phyloP scores from a whole-genome alignment of 305 asterid genomes.

The Solanum hybrid region DNA sequence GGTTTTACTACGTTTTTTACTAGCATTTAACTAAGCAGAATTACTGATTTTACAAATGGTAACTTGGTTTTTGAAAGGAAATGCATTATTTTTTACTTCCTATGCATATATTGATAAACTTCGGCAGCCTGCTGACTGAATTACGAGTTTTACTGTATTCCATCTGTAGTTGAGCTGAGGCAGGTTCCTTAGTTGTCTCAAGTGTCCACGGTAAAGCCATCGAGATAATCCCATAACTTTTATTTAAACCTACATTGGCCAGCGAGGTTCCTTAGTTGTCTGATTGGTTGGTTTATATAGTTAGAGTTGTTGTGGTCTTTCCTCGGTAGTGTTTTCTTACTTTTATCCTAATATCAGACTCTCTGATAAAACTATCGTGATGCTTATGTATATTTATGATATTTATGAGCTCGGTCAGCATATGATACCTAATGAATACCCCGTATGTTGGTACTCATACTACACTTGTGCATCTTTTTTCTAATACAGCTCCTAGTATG shows the following conservation, averaged over 20 bases:
- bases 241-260: background rate
- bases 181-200: background rate
- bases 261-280: background rate
- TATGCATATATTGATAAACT: background rate
- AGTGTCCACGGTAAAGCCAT: background rate
- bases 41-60: background rate
- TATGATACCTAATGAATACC: background rate
- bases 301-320: background rate
- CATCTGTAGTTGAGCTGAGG: background rate
- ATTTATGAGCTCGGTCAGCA: background rate
- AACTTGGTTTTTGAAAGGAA: background rate
- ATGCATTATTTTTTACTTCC: background rate
- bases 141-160: background rate
- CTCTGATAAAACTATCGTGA: background rate
- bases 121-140: background rate
- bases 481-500: background rate
- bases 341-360: background rate
- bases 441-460: background rate
- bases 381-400: background rate
- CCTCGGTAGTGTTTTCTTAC: background rate
- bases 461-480: background rate
- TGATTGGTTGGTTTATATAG: background rate
- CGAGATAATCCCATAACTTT: background rate
- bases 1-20: background rate
- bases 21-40: background rate